Conservation (phyloP, 768 basidiomycete genomes). For the Collybiopsis confluens region DNA sequence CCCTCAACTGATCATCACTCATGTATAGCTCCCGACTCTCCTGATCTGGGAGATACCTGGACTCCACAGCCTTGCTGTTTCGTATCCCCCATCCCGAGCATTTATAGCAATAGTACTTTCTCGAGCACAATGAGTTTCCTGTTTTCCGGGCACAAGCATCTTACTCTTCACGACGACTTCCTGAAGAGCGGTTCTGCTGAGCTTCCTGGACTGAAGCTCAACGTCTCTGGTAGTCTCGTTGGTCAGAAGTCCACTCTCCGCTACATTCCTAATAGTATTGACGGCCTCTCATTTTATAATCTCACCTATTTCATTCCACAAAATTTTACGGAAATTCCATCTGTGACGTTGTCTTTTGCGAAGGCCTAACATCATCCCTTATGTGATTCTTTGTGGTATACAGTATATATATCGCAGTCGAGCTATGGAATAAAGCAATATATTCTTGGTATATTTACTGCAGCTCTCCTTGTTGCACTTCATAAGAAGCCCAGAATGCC, state of each 20-base stretch:
- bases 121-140: slow-evolving; percentile 23
- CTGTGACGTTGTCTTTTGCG: slow-evolving; percentile 16
- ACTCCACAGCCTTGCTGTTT: slow-evolving; percentile 17
- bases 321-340: slow-evolving; percentile 11
- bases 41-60: not conserved
- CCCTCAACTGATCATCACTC: too few relatives aligned
- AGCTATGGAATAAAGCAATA: too few relatives aligned
- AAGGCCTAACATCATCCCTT: slow-evolving; percentile 10
- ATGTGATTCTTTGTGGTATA: too few relatives aligned
- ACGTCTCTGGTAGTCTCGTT: slow-evolving; percentile 18
- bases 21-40: not conserved
- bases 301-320: slow-evolving; percentile 20
- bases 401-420: too few relatives aligned
- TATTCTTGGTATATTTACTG: too few relatives aligned
- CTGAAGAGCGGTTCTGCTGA: slow-evolving; percentile 14
- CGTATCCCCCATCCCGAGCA: slow-evolving; percentile 21
- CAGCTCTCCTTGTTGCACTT: not conserved
- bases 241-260: slow-evolving; percentile 11
- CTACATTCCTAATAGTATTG: slow-evolving; percentile 19
- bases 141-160: slow-evolving; percentile 19
- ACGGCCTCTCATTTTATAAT: slow-evolving; percentile 23
- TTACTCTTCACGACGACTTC: slow-evolving; percentile 15
- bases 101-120: slow-evolving; percentile 16
- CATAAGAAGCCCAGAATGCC: not conserved
- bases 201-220: slow-evolving; percentile 20